These are phyloP conservation scores for Akanthomyces muscarius DNA, from an alignment of 2,329 filamentous ascomycete species.

Conservation along the genomic window DNA sequence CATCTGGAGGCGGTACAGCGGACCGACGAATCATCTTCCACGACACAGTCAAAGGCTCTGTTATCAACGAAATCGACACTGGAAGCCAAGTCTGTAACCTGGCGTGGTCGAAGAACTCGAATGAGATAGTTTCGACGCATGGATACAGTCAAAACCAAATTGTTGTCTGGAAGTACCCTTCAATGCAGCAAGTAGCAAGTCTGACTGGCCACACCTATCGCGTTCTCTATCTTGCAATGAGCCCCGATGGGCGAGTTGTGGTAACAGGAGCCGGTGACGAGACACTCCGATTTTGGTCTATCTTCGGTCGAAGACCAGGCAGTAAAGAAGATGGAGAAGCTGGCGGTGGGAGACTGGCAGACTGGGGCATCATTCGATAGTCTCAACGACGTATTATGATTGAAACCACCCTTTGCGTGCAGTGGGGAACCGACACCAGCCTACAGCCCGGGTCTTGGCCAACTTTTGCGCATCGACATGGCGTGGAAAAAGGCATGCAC, in stretches of 20 bases:
- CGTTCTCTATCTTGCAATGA: constrained; percentile 95
- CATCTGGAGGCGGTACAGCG: constrained; percentile 91
- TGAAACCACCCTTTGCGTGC: not conserved
- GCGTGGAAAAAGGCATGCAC: not conserved
- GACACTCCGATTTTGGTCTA: constrained; percentile 93
- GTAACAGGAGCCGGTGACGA: constrained; percentile 97
- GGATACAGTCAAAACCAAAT: constrained; percentile 98
- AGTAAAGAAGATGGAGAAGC: constrained; percentile 63
- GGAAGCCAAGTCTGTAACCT: constrained; percentile 99
- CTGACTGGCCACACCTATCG: constrained; percentile 95
- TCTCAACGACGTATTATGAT: not conserved
- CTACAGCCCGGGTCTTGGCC: not conserved
- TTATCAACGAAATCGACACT: constrained; percentile 87
- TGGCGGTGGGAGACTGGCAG: constrained; percentile 59
- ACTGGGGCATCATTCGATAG: constrained; percentile 79
- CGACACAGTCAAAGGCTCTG: constrained; percentile 80
- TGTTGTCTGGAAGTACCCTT: constrained; percentile 98
- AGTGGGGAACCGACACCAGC: no score
- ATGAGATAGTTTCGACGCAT: constrained; percentile 95
- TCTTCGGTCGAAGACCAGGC: constrained; percentile 80
- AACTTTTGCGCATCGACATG: not conserved
- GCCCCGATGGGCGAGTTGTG: constrained; percentile 86
- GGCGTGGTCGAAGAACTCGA: constrained; percentile 95
- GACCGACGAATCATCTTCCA: constrained; percentile 97
- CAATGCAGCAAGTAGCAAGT: constrained; percentile 94